These are phyloP conservation scores for Solanum hybrid DNA, from an alignment of 305 asterid species.

Conservation along the genomic window DNA sequence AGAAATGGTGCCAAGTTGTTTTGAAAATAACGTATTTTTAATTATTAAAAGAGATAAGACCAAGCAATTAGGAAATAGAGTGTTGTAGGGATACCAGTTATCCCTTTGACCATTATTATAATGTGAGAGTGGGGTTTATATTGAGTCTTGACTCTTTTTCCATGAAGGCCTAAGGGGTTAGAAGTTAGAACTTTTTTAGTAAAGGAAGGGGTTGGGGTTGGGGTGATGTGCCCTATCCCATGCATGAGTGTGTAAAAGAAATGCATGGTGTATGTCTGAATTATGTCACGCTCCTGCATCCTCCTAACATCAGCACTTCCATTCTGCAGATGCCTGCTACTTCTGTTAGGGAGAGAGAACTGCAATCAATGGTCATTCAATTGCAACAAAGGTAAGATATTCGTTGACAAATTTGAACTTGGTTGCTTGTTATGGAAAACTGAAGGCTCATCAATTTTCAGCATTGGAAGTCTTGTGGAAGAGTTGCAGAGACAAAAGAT, in stretches of 20 bases:
- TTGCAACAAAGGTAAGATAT: slow-evolving; percentile 51
- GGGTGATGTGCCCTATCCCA: neutral
- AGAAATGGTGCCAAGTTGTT: neutral
- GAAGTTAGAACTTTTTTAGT: neutral
- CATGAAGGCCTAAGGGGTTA: neutral
- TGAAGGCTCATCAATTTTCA: slow-evolving; percentile 29
- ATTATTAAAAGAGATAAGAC: neutral
- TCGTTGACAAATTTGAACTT: neutral
- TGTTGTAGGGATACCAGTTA: neutral
- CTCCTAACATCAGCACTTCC: slow-evolving; percentile 16
- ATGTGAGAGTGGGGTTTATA: neutral
- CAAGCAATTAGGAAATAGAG: neutral
- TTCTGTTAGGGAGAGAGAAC: slow-evolving; percentile 58
- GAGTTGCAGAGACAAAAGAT: slow-evolving; percentile 70
- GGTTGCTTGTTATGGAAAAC: slow-evolving; percentile 4
- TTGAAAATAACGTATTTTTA: neutral
- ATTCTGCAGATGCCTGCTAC: slow-evolving; percentile 34
- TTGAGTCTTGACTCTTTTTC: neutral
- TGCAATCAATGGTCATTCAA: slow-evolving; percentile 61
- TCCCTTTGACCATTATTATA: neutral
- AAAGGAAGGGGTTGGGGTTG: neutral
- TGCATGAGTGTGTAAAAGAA: neutral
- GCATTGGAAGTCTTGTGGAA: slow-evolving; percentile 65
- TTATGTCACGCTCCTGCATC: neutral
- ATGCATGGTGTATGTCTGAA: neutral